Evolutionary conservation across 805 yeast genomes (phyloP).

Genomic region (Hemisphaericaspora nanyangensis): DNA sequence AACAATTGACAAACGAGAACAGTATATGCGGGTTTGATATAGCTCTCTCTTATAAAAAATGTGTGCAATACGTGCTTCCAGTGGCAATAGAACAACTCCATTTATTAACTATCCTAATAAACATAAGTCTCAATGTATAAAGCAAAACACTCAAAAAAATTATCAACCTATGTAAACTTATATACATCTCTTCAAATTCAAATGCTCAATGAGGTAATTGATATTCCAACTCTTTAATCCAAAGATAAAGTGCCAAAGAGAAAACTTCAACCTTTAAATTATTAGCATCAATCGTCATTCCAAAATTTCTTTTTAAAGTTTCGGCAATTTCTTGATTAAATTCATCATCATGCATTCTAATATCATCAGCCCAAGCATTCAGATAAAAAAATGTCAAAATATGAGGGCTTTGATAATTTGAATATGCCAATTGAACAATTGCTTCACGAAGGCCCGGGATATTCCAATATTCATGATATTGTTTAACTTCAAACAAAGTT

Average conservation of each 20-base stretch:
- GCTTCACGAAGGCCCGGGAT: neutral
- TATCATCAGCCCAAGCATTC: conserved; percentile 1
- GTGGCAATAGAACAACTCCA: too few relatives aligned
- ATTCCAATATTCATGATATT: neutral
- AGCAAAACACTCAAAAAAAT: too few relatives aligned
- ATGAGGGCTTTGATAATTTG: conserved; percentile 1
- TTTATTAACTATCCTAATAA: too few relatives aligned
- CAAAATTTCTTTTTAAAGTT: neutral
- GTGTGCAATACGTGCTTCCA: too few relatives aligned
- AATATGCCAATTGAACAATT: neutral
- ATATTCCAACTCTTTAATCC: conserved; percentile 2
- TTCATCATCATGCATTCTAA: neutral
- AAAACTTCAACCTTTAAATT: neutral
- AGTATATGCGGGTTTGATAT: too few relatives aligned
- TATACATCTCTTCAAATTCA: too few relatives aligned
- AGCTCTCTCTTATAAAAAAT: too few relatives aligned
- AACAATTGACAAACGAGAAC: too few relatives aligned
- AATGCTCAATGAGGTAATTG: conserved; percentile 2
- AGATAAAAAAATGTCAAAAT: neutral
- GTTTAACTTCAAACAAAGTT: neutral
- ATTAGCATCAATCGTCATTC: neutral
- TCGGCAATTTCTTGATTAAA: neutral
- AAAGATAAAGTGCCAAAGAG: conserved; percentile 2
- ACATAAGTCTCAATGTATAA: too few relatives aligned
- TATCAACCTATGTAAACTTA: too few relatives aligned